Evolutionary conservation across 495 filamentous ascomycete species (phyloP), one percentile per base, ranked within the genome.

Genomic region (Xylaria acuta): DNA sequence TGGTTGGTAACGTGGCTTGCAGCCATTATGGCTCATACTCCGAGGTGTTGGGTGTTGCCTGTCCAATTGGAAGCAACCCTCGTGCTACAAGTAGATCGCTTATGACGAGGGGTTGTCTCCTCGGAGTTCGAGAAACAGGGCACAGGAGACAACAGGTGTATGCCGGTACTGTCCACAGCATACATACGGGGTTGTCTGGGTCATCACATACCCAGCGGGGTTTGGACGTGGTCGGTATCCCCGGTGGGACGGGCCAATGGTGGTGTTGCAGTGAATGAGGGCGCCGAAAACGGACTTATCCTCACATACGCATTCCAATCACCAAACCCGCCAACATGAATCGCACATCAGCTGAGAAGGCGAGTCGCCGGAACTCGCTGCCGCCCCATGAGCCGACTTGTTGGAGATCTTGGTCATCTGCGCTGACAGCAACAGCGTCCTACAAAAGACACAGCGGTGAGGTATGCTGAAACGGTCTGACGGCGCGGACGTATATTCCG

Each of bases 271-370:
- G 8, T n/a, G 5, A 51, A 6, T 20, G 11, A 43, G 58, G 45
- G 18, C 54, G 68, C 68, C 68, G 68, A 70, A 22, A 64, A 64
- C 68, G 68, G 68, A 70, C 58, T 54, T 27, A 6, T 49, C 43
- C 45, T 65, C 43, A 22, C 67, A 12, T 25, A 51, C 64, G 20
- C 34, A 45, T 30, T 40, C 38, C 38, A 65, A n/a, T 25, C 49
- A 34, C 53, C 38, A 43, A 36, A 16, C 36, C 36, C 18, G 25
- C 34, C 36, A 30, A 47, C 67, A 51, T 62, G 69, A 71, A 56
- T 63, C 43, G 59, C 58, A 40, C 22, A 27, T 7, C 34, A 43
- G 62, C 34, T 45, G 62, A 40, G 25, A 38, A 64, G 62, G 22
- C 27, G 40, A 47, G 34, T 40, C 41, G 27, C 38, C 58, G 58